Evolutionary conservation across 176 grass and related monocot species (phyloP).

Genomic region (Aegilops bicornis): DNA sequence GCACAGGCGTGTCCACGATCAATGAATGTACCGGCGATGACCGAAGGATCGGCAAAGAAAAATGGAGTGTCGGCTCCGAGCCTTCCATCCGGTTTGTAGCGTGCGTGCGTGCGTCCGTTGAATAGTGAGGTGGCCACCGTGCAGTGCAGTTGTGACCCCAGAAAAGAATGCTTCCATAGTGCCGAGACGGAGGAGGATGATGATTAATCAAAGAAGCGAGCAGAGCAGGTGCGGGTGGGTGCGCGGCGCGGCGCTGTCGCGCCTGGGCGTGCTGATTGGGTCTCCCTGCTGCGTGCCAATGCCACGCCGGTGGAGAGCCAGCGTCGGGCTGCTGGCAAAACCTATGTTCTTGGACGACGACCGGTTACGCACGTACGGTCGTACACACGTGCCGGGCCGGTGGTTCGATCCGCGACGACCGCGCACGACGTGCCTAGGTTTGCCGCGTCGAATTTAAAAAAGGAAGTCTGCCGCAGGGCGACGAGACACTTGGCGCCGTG

Average conservation of each 20-base stretch:
- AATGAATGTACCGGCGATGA: neutral
- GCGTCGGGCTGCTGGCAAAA: no score
- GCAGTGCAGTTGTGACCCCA: neutral
- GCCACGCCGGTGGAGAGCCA: no score
- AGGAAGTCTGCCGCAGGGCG: no score
- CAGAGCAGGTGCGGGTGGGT: neutral
- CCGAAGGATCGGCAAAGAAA: no score
- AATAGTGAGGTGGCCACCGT: neutral
- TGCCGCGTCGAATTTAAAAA: no score
- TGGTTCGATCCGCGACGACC: no score
- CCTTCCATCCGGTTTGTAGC: neutral
- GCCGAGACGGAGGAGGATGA: no score
- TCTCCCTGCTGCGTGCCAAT: neutral
- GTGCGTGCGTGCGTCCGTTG: neutral
- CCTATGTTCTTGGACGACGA: neutral
- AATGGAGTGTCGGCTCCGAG: neutral
- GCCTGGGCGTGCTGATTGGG: neutral
- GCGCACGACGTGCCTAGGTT: neutral
- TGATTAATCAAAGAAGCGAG: neutral
- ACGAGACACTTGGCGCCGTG: no score
- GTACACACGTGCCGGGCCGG: neutral
- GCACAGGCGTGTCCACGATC: neutral
- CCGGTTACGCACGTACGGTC: neutral
- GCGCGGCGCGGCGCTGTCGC: neutral
- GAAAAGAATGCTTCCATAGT: neutral